These are phyloP conservation scores for Radiomyces spectabilis DNA, from an alignment of 192 early-diverging fungal species.

Conservation along the genomic window DNA sequence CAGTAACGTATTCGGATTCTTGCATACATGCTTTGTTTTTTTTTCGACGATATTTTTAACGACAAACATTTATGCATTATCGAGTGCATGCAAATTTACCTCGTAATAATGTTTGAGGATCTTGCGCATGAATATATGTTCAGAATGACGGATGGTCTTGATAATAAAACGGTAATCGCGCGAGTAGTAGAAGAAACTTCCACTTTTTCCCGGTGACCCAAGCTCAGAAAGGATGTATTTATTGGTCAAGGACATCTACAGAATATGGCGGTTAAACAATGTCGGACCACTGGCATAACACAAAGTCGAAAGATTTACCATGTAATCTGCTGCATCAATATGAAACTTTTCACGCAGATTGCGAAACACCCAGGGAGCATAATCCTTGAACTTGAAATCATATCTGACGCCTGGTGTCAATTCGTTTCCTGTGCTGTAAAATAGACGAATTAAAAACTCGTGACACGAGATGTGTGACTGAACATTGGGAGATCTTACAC, in stretches of 20 bases:
- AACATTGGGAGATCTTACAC: conserved; percentile 39
- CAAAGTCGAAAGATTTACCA: conserved; percentile 36
- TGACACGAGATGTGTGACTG: background rate
- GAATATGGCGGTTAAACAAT: background rate
- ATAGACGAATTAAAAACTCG: background rate
- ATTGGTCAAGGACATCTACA: conserved; percentile 79
- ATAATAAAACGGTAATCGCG: conserved; percentile 98
- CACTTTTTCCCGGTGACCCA: conserved; percentile 92
- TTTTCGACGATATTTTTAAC: background rate
- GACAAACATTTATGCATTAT: background rate
- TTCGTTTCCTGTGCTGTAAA: conserved; percentile 75
- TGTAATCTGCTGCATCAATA: conserved; percentile 87
- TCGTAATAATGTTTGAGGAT: conserved; percentile 85
- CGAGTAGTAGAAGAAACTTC: conserved; percentile 95
- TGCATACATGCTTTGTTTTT: conserved; percentile 58
- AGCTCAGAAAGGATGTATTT: conserved; percentile 96
- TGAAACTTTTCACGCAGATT: conserved; percentile 79
- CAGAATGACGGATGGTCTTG: conserved; percentile 92
- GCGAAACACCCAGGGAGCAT: conserved; percentile 96
- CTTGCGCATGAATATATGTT: conserved; percentile 89
- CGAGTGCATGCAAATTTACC: conserved; percentile 32
- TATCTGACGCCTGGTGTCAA: conserved; percentile 86
- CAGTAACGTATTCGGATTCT: conserved; percentile 86
- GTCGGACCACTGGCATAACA: background rate
- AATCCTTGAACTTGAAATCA: conserved; percentile 99